A percentile compares a stretch with the other conserved stretches of the same genome.
Conservation (phyloP, 2,329 filamentous ascomycete species). For the Macrophomina pseudophaseolina region DNA sequence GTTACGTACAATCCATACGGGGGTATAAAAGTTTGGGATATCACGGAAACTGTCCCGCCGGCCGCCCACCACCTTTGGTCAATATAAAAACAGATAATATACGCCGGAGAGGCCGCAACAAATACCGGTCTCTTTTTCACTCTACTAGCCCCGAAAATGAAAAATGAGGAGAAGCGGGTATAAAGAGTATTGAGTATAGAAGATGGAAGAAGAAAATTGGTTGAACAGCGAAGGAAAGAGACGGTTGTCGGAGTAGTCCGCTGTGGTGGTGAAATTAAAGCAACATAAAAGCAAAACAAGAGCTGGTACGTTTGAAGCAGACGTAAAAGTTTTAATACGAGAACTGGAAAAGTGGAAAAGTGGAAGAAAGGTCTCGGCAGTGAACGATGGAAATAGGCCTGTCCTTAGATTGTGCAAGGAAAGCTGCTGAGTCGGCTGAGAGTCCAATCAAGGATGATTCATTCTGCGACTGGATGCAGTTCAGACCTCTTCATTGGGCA, state of each 20-base stretch:
- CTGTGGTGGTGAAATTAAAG: constrained; percentile 11
- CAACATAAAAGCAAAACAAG: constrained; percentile 47
- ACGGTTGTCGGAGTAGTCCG: constrained; percentile 4
- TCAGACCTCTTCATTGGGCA: constrained; percentile 37
- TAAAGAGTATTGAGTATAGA: constrained; percentile 4
- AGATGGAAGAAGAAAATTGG: constrained; percentile 3
- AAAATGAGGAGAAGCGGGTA: constrained; percentile 22
- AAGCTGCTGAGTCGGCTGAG: neutral
- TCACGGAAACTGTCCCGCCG: constrained; percentile 25
- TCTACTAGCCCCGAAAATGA: neutral
- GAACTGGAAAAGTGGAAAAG: neutral
- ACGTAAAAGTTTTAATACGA: neutral
- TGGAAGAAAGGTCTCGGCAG: neutral
- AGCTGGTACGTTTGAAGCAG: neutral
- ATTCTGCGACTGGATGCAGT: constrained; percentile 1
- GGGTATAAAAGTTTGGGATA: constrained; percentile 20
- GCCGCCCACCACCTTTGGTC: neutral
- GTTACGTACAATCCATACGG: constrained; percentile 19
- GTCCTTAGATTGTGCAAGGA: neutral
- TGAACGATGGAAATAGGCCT: constrained; percentile 16
- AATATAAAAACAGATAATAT: constrained; percentile 1
- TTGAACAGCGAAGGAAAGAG: constrained; percentile 2
- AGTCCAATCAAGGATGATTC: neutral
- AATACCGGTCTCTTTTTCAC: constrained; percentile 14
- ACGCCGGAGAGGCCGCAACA: constrained; percentile 4